phyloP scores from a whole-genome alignment of 306 rosid genomes.

The Oemleria cerasiformis region DNA sequence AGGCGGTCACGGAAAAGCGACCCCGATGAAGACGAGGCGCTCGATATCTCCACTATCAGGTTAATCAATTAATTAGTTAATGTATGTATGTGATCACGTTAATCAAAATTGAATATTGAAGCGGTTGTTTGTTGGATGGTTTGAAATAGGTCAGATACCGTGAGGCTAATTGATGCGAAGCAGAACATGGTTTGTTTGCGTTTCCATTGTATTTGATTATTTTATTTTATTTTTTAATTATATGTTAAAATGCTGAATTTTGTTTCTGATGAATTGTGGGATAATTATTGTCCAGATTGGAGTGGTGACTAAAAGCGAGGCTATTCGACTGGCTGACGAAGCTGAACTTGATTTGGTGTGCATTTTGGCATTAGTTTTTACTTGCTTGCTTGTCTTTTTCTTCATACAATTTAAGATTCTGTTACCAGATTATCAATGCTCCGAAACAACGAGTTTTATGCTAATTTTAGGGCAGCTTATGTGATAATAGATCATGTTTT shows the following conservation, averaged over 20 bases:
- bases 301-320: conserved; percentile 62
- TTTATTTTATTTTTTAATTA: neutral
- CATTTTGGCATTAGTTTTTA: neutral
- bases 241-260: neutral
- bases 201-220: neutral
- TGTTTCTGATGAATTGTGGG: neutral
- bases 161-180: conserved; percentile 80
- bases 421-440: neutral
- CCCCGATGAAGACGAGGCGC: conserved; percentile 55
- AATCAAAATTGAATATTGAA: conserved; percentile 4
- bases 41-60: conserved; percentile 63
- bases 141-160: conserved; percentile 69
- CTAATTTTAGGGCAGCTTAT: neutral
- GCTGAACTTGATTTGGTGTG: conserved; percentile 84
- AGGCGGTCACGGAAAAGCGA: conserved; percentile 32
- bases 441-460: neutral
- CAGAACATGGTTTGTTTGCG: conserved; percentile 82
- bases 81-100: neutral
- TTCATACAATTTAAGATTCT: neutral
- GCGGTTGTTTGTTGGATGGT: conserved; percentile 21
- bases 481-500: neutral
- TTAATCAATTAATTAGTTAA: conserved; percentile 11
- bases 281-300: conserved; percentile 54
- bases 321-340: conserved; percentile 69
- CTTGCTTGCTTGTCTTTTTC: neutral